Evolutionary conservation across 768 basidiomycete genomes (phyloP), one percentile per base, ranked within the genome.

Genomic region (Leccinum uliginosum): DNA sequence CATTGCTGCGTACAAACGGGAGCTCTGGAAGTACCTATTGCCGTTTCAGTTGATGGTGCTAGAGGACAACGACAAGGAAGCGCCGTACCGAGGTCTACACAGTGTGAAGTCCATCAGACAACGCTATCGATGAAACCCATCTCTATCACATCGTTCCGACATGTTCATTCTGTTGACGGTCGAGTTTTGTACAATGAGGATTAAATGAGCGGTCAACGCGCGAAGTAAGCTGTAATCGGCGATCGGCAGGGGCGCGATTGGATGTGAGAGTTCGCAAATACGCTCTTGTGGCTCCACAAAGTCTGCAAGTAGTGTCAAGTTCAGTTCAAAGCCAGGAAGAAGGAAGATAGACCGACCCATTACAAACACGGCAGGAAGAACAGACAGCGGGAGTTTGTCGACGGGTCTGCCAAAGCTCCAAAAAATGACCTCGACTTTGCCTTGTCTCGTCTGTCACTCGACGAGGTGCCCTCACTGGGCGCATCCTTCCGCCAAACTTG

Each of bases 91-190:
- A 27, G 27, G 27, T 27, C 27, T 27, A 27, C 27, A 27, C 27
- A 27, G 27, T 27, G 7, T 27, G 27, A 27, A 27, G 27, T 27
- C 27, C 27, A 27, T 27, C 27, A 27, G 24, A 24, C 27, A 27
- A 27, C 27, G 27, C 27, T 27, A 27, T 27, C 27, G 27, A 27
- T 27, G 27, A 27, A 27, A 27, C 27, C 27, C 27, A 27, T 27
- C 27, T 27, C 27, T 27, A 27, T 27, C 27, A 27, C 27, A 27
- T 27, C 27, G 7, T 27, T 27, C 27, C 7, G 27, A 27, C 84
- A 98, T 87, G 43, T 90, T 95, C 97, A 99, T 99, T 78, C 95
- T 98, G 84, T 97, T 97, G 57, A 88, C 75, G 45, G 80, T 65
- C 17, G 93, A 83, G 69, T 98, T 94, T 72, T 93, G 88, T 46